phyloP scores from a whole-genome alignment of 2,329 filamentous ascomycete genomes.

The Fusarium robinianum region DNA sequence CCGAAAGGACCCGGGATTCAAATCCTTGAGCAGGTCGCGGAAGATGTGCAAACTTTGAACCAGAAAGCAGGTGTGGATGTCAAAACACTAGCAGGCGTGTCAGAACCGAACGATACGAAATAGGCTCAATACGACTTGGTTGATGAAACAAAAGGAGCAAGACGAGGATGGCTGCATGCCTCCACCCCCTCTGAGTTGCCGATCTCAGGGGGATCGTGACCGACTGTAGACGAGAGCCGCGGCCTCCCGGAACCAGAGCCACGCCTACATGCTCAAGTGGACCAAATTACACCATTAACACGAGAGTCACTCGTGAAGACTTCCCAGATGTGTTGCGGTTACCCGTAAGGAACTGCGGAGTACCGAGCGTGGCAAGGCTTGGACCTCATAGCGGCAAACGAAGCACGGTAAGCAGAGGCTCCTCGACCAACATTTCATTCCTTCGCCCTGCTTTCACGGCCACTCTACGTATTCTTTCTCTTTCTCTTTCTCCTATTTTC shows the following conservation, averaged over 20 bases:
- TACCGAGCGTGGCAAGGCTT: slow-evolving; percentile 9
- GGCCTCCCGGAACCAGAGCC: slow-evolving; percentile 4
- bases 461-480: too few species aligned
- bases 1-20: too few species aligned
- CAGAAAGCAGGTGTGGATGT: too few species aligned
- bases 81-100: too few species aligned
- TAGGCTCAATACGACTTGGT: too few species aligned
- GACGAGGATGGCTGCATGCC: slow-evolving; percentile 7
- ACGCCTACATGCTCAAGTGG: slow-evolving; percentile 10
- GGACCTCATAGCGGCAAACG: slow-evolving; percentile 6
- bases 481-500: too few species aligned
- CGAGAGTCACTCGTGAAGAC: neutral
- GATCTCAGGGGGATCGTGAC: slow-evolving; percentile 12
- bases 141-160: slow-evolving; percentile 19
- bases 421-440: too few species aligned
- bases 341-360: neutral
- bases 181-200: slow-evolving; percentile 4
- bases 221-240: slow-evolving; percentile 1
- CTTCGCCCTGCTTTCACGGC: too few species aligned
- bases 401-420: slow-evolving; percentile 8
- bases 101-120: too few species aligned
- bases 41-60: too few species aligned
- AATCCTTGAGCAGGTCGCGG: too few species aligned
- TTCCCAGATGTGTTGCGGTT: slow-evolving; percentile 1
- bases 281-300: slow-evolving; percentile 4